A percentile compares a stretch with the other conserved stretches of the same genome.
phyloP scores from a whole-genome alignment of 805 yeast species.

The Wickerhamiella sorbophila region DNA sequence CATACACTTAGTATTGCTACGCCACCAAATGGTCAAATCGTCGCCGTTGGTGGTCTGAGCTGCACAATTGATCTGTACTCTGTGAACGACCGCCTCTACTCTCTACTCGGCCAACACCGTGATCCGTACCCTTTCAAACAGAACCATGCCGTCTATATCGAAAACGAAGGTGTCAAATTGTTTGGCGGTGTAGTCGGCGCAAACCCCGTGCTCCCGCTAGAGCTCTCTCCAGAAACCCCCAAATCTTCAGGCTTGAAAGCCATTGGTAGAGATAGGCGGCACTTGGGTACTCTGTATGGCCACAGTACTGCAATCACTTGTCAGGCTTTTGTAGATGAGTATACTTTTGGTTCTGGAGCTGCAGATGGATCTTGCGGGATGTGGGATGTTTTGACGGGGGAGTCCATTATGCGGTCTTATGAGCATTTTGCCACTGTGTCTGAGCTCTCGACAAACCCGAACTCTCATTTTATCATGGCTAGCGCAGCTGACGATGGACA shows the following conservation, averaged over 20 bases:
- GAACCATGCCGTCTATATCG: not conserved
- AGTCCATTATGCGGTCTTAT: not conserved
- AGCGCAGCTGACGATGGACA: constrained; percentile 1
- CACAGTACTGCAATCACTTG: not conserved
- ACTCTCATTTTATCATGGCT: not conserved
- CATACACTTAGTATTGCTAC: not conserved
- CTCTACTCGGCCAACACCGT: not conserved
- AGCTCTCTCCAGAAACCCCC: not conserved
- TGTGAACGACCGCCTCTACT: not conserved
- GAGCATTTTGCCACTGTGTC: not conserved
- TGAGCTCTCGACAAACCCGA: not conserved
- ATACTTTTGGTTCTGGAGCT: not conserved
- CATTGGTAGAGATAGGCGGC: not conserved
- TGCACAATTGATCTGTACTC: constrained; percentile 1
- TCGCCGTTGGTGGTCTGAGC: not conserved
- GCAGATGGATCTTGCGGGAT: not conserved
- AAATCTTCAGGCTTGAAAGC: not conserved
- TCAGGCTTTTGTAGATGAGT: not conserved
- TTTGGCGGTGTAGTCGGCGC: constrained; percentile 1
- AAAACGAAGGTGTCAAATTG: not conserved
- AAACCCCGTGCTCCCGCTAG: not conserved
- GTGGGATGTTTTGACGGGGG: constrained; percentile 1
- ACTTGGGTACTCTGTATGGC: not conserved
- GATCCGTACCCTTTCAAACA: not conserved
- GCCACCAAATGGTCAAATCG: not conserved